These are phyloP conservation scores for Amaranthus tricolor DNA, from an alignment of 179 eudicot species.

Conservation along the genomic window DNA sequence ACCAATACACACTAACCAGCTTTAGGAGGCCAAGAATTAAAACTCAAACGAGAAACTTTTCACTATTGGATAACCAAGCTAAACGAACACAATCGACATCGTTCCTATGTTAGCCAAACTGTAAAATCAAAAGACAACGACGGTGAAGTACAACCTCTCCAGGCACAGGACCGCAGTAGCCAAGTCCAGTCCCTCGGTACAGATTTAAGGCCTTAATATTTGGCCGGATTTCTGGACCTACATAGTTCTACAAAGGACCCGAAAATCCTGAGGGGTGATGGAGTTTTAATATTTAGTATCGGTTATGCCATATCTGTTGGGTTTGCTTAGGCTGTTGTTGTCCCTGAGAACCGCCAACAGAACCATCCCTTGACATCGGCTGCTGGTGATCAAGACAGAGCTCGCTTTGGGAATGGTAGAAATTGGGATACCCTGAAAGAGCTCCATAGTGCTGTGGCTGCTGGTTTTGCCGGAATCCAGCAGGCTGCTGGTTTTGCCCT, in stretches of 20 bases:
- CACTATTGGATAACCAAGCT: slow-evolving; percentile 15
- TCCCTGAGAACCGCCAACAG: slow-evolving; percentile 58
- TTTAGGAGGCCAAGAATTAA: too few relatives aligned
- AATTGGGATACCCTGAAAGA: slow-evolving; percentile 62
- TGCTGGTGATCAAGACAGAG: slow-evolving; percentile 71
- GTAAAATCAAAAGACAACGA: neutral
- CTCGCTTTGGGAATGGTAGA: slow-evolving; percentile 74
- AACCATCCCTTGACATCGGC: slow-evolving; percentile 74
- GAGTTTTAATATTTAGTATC: slow-evolving; percentile 51
- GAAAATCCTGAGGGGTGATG: slow-evolving; percentile 24
- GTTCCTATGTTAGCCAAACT: slow-evolving; percentile 20
- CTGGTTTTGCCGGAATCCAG: slow-evolving; percentile 71
- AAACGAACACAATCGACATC: neutral
- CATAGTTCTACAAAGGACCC: slow-evolving; percentile 13
- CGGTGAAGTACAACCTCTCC: slow-evolving; percentile 17
- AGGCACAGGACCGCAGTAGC: slow-evolving; percentile 14
- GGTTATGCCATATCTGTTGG: slow-evolving; percentile 78
- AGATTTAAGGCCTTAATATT: slow-evolving; percentile 5
- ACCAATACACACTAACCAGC: too few relatives aligned
- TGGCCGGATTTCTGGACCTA: too few relatives aligned
- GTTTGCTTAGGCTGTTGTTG: slow-evolving; percentile 66
- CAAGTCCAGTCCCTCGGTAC: slow-evolving; percentile 17
- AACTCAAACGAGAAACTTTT: slow-evolving; percentile 12
- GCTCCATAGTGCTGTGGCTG: slow-evolving; percentile 78
- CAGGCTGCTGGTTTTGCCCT: slow-evolving; percentile 73